These are phyloP conservation scores for Phialophora macrospora DNA, from an alignment of 2,329 filamentous ascomycete genomes.

Conservation along the genomic window DNA sequence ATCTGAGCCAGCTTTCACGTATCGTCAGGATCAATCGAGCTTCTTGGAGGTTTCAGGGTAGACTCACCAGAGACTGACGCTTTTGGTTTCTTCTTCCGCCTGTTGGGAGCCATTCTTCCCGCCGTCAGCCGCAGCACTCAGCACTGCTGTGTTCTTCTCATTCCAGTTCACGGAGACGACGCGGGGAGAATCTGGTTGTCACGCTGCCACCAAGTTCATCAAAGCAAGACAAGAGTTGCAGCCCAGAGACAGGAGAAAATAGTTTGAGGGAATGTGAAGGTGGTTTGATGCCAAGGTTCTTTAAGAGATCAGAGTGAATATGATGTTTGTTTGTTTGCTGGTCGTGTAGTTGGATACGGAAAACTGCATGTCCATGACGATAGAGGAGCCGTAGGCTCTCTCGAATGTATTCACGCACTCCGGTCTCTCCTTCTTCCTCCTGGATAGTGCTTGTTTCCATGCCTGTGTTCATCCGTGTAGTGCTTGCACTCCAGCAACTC, in stretches of 20 bases:
- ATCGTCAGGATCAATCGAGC: background rate
- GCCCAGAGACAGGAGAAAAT: background rate
- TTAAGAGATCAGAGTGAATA: background rate
- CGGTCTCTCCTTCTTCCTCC: background rate
- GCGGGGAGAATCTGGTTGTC: background rate
- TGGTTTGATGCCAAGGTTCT: background rate
- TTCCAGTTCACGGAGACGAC: background rate
- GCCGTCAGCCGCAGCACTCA: background rate
- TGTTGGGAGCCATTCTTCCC: background rate
- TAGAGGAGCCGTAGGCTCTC: background rate
- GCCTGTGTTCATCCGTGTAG: background rate
- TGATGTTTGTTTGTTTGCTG: background rate
- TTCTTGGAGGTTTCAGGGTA: background rate
- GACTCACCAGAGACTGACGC: background rate
- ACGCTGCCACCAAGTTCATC: background rate
- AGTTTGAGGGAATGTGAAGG: background rate
- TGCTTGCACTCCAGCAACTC: background rate
- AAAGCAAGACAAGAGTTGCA: background rate
- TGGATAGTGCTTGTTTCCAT: background rate
- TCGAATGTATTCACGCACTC: background rate
- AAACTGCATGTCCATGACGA: background rate
- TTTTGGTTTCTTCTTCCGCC: background rate
- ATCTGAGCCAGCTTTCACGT: background rate
- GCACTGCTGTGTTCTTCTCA: background rate
- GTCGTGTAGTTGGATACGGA: background rate